Percentiles rank a stretch among this genome's conserved stretches.
phyloP scores from a whole-genome alignment of 768 basidiomycete genomes.

The Rhizopogon vinicolor region DNA sequence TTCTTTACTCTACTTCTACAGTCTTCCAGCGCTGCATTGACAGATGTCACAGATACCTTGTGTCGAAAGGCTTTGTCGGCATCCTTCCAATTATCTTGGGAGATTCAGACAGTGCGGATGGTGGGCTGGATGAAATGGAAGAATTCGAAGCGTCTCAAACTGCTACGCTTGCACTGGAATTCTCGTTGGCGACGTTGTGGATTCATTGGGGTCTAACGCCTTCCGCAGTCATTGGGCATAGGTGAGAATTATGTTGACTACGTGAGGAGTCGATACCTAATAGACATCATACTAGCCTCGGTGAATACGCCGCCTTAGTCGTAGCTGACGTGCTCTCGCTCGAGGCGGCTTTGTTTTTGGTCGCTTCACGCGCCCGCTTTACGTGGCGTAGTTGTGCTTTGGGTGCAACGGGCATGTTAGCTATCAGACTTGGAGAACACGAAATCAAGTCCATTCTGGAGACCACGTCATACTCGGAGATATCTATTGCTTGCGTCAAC shows the following conservation, averaged over 20 bases:
- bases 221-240: conserved; percentile 64
- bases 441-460: conserved; percentile 32
- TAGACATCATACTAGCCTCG: conserved; percentile 43
- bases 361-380: conserved; percentile 54
- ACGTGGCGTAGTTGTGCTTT: conserved; percentile 45
- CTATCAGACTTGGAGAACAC: conserved; percentile 36
- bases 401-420: conserved; percentile 56
- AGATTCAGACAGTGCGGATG: conserved; percentile 10
- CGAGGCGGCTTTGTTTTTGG: conserved; percentile 50
- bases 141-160: conserved; percentile 46
- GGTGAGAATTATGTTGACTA: conserved; percentile 36
- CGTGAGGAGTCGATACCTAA: not conserved
- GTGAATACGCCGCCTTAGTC: conserved; percentile 71
- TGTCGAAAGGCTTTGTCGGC: conserved; percentile 44
- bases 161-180: conserved; percentile 59
- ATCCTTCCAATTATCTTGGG: conserved; percentile 40
- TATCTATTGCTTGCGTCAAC: conserved; percentile 61
- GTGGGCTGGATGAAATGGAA: conserved; percentile 21
- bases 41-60: conserved; percentile 50
- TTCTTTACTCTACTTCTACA: conserved; percentile 45
- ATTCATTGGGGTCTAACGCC: conserved; percentile 64
- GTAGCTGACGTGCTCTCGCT: conserved; percentile 55
- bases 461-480: conserved; percentile 26
- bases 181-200: conserved; percentile 61
- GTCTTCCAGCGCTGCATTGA: conserved; percentile 51